phyloP scores from a whole-genome alignment of 768 basidiomycete genomes.

The Trametes elegans region DNA sequence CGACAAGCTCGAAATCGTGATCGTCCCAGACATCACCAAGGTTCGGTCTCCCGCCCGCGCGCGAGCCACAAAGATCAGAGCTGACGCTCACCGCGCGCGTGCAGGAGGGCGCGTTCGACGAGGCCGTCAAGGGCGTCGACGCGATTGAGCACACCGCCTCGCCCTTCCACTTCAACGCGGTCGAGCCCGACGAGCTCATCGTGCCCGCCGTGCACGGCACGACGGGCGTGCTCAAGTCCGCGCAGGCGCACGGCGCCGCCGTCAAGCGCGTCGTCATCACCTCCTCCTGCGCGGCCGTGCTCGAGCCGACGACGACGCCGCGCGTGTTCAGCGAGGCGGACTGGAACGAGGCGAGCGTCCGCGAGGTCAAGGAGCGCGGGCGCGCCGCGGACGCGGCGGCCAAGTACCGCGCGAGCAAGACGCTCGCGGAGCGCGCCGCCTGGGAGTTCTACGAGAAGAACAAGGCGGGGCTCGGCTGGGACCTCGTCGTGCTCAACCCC shows the following conservation, averaged over 20 bases:
- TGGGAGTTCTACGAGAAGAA: constrained; percentile 49
- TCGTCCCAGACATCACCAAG: constrained; percentile 68
- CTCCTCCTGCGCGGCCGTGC: constrained; percentile 51
- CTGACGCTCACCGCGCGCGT: background rate
- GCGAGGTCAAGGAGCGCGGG: constrained; percentile 48
- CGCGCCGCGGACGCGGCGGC: constrained; percentile 34
- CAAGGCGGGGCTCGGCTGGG: constrained; percentile 45
- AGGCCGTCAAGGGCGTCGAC: constrained; percentile 73
- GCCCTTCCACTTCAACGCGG: constrained; percentile 48
- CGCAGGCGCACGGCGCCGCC: constrained; percentile 41
- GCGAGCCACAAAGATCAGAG: too few species aligned
- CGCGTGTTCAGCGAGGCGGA: constrained; percentile 46
- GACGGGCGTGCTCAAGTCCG: constrained; percentile 55
- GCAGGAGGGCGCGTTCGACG: constrained; percentile 75
- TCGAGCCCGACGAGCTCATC: constrained; percentile 55
- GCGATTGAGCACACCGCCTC: constrained; percentile 71
- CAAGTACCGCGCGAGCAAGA: constrained; percentile 60
- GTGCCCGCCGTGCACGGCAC: constrained; percentile 74
- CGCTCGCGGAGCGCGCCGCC: constrained; percentile 57
- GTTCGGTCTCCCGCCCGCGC: constrained; percentile 29
- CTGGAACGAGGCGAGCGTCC: constrained; percentile 57
- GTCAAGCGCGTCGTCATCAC: constrained; percentile 65
- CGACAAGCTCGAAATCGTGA: constrained; percentile 57
- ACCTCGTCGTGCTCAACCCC: constrained; percentile 53
- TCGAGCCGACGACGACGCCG: constrained; percentile 22